Percentiles rank a stretch among this genome's conserved stretches.
These are phyloP conservation scores for Geranomyces michiganensis DNA, from an alignment of 192 early-diverging fungal species.

Conservation along the genomic window DNA sequence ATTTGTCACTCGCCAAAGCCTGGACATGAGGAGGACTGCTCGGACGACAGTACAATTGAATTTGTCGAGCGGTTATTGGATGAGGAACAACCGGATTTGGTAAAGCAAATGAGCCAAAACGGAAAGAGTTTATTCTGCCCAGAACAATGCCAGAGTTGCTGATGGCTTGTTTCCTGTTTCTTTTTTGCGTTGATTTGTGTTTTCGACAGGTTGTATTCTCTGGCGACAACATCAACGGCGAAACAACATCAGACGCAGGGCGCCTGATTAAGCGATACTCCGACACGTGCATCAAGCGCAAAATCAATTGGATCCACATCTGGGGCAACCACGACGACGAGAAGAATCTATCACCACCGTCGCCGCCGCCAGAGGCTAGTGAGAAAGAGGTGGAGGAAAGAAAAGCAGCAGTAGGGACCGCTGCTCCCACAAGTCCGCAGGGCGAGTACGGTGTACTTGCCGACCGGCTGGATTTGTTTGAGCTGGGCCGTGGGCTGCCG, in stretches of 20 bases:
- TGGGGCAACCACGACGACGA: conserved; percentile 5
- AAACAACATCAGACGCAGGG: not conserved
- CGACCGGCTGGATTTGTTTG: not conserved
- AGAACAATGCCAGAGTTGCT: too few species aligned
- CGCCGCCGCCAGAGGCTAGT: too few species aligned
- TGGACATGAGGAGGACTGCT: not conserved
- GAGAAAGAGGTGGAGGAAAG: too few species aligned
- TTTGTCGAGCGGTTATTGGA: not conserved
- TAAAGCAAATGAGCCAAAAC: too few species aligned
- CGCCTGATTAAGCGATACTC: not conserved
- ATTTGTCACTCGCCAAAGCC: conserved; percentile 3
- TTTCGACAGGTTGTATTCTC: not conserved
- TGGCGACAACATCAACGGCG: conserved; percentile 3
- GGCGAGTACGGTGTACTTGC: not conserved
- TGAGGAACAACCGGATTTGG: not conserved
- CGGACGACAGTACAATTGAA: not conserved
- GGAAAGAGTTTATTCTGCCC: too few species aligned
- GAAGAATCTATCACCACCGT: not conserved
- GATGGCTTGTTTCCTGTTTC: too few species aligned
- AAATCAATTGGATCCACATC: conserved; percentile 7
- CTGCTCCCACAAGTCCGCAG: too few species aligned
- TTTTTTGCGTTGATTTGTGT: too few species aligned
- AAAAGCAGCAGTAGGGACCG: too few species aligned
- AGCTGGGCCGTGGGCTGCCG: not conserved
- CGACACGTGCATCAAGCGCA: conserved; percentile 2